Conservation (phyloP, 352 stramenopile genomes). For the Pythium aristosporum region DNA sequence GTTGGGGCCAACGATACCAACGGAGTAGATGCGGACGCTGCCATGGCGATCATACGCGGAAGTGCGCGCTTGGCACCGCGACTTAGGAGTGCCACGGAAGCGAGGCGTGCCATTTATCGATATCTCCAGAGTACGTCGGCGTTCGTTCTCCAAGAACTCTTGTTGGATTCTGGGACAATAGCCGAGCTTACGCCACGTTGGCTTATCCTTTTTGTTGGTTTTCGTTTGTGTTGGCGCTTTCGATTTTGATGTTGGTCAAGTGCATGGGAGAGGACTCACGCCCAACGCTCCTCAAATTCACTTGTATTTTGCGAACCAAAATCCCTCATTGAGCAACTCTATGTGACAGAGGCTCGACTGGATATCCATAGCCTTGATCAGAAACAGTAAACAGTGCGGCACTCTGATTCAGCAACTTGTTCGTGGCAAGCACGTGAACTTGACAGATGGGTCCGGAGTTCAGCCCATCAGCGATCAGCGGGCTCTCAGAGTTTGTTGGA, state of each 20-base stretch:
- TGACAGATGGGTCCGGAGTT: constrained; percentile 20
- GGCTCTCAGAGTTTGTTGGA: background rate
- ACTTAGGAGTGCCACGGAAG: background rate
- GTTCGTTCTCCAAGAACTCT: background rate
- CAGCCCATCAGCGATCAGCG: background rate
- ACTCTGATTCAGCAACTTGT: constrained; percentile 3
- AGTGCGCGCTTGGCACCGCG: background rate
- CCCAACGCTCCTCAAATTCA: background rate
- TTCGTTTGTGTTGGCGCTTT: background rate
- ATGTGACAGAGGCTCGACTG: background rate
- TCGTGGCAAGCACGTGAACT: background rate
- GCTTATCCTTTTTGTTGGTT: background rate
- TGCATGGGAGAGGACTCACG: background rate
- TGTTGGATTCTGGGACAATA: constrained; percentile 4
- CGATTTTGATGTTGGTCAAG: background rate
- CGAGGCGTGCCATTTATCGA: constrained; percentile 5
- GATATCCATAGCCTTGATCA: background rate
- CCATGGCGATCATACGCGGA: background rate
- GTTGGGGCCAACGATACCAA: background rate
- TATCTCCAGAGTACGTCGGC: background rate
- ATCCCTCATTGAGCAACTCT: background rate
- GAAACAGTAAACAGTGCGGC: too few relatives aligned
- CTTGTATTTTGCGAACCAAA: background rate
- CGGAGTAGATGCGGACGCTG: background rate
- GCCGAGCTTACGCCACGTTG: background rate